Percentiles rank a stretch among this genome's conserved stretches.
Conservation (phyloP, 2,329 filamentous ascomycete species). For the Trichoderma asperellum region DNA sequence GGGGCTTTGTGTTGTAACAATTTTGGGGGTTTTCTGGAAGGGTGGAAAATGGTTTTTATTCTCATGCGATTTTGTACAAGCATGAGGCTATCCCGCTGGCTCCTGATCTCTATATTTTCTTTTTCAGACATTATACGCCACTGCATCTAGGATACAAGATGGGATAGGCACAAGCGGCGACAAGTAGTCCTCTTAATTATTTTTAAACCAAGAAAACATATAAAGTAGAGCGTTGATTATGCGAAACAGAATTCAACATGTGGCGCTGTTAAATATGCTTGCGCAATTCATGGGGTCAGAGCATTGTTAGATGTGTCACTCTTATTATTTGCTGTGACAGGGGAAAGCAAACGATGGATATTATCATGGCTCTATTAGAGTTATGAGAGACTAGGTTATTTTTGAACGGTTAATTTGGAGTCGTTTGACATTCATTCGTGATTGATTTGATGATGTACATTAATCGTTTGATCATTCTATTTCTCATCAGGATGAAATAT, state of each 20-base stretch:
- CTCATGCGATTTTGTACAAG: constrained; percentile 1
- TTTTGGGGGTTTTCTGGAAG: neutral
- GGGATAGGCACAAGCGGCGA: constrained; percentile 13
- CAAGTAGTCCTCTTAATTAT: neutral
- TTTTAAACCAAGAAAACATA: neutral
- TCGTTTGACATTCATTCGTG: neutral
- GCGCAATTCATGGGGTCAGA: neutral
- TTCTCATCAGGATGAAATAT: neutral
- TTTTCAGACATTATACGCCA: constrained; percentile 14
- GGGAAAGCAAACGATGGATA: neutral
- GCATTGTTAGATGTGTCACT: constrained; percentile 4
- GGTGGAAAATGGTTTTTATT: constrained; percentile 2
- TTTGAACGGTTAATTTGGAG: neutral
- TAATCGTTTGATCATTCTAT: neutral
- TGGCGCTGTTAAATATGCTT: neutral
- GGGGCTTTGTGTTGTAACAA: neutral
- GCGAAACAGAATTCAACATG: constrained; percentile 6
- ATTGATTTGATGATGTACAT: neutral
- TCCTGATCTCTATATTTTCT: neutral
- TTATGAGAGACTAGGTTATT: neutral
- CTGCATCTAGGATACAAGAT: constrained; percentile 22
- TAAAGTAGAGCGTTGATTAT: neutral
- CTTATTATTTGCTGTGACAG: neutral
- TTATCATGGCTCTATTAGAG: neutral
- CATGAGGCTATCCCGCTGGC: neutral